phyloP scores from a whole-genome alignment of 176 grass and related monocot genomes.

The Coix lacrymajobi region DNA sequence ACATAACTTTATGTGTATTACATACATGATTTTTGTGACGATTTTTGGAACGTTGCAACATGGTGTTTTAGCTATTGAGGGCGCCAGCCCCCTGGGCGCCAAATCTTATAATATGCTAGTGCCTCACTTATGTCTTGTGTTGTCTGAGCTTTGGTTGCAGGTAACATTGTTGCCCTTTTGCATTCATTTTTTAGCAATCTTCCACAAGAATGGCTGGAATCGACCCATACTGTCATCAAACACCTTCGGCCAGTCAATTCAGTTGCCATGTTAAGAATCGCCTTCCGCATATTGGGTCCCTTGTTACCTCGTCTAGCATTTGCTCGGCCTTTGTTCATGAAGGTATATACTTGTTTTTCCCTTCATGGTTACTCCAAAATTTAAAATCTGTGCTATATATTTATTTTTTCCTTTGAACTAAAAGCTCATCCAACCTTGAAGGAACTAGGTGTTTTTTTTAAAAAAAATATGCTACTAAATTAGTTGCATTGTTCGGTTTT shows the following conservation, averaged over 20 bases:
- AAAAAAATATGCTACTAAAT: neutral
- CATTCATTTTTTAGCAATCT: slow-evolving; percentile 97
- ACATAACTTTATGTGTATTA: no score
- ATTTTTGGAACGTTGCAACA: no score
- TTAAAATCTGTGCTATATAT: neutral
- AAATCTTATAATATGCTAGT: neutral
- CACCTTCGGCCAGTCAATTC: slow-evolving; percentile 94
- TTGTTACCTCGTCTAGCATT: slow-evolving; percentile 93
- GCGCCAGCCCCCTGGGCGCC: no score
- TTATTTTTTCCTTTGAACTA: neutral
- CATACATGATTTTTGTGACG: no score
- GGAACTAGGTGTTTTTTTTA: neutral
- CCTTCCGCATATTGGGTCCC: slow-evolving; percentile 94
- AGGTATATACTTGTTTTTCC: slow-evolving; percentile 62
- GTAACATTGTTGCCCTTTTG: slow-evolving; percentile 86
- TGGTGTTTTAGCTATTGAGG: no score
- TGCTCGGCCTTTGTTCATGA: slow-evolving; percentile 92
- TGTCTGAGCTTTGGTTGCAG: slow-evolving; percentile 39
- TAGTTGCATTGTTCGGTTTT: slow-evolving; percentile 11
- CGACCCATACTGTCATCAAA: slow-evolving; percentile 90
- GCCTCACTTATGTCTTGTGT: neutral
- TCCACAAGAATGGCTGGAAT: slow-evolving; percentile 97
- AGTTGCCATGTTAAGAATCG: slow-evolving; percentile 94
- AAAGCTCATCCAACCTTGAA: neutral
- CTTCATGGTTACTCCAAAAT: neutral